These are phyloP conservation scores for Phytopythium delawarense DNA, from an alignment of 352 stramenopile species.

Conservation along the genomic window DNA sequence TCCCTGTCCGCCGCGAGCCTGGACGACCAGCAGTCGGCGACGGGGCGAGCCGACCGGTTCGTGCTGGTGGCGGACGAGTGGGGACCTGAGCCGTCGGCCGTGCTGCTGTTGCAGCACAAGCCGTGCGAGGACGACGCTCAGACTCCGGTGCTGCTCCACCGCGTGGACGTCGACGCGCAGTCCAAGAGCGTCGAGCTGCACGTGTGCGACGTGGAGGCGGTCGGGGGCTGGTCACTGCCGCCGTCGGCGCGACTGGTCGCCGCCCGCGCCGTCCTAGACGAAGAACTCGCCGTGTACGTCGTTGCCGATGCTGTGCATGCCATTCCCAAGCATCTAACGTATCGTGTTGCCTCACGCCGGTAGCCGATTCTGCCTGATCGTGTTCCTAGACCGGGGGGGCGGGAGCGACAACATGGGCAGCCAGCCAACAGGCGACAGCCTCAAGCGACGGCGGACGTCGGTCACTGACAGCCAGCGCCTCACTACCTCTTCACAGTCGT, in stretches of 20 bases:
- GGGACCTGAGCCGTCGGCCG: background rate
- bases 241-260: constrained; percentile 28
- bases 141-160: constrained; percentile 9
- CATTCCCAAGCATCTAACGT: background rate
- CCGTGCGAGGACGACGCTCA: background rate
- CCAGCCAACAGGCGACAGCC: background rate
- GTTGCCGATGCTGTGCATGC: background rate
- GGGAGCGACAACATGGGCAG: background rate
- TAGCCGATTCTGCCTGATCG: background rate
- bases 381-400: background rate
- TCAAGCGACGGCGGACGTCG: background rate
- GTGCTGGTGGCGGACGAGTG: constrained; percentile 2
- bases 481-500: background rate
- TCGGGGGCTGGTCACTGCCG: constrained; percentile 13
- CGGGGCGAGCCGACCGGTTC: background rate
- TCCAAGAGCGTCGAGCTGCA: constrained; percentile 15
- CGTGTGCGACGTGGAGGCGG: constrained; percentile 1
- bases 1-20: background rate
- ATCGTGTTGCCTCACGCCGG: background rate
- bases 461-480: background rate
- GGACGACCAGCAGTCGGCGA: background rate
- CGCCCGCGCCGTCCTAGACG: constrained; percentile 34
- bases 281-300: constrained; percentile 33
- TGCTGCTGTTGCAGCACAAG: constrained; percentile 23
- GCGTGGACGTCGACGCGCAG: constrained; percentile 13